Evolutionary conservation across 768 basidiomycete species (phyloP).

Genomic region (Gautieria morchelliformis): DNA sequence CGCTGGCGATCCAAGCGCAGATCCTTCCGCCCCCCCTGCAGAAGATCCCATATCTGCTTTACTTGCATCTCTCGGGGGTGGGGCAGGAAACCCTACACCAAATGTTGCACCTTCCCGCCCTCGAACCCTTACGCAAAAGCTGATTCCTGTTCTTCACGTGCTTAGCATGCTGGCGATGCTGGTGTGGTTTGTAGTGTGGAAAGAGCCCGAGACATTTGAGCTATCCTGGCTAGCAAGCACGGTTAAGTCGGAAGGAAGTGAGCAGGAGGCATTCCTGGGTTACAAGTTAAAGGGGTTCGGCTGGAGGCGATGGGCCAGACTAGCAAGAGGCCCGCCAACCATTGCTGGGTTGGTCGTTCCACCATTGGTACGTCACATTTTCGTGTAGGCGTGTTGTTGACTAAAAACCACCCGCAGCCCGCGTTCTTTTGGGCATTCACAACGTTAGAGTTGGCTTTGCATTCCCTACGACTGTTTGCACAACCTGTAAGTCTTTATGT

Average conservation of each 20-base stretch:
- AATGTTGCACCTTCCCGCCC: slow-evolving; percentile 28
- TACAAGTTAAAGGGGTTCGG: slow-evolving; percentile 21
- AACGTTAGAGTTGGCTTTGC: slow-evolving; percentile 59
- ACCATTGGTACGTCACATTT: slow-evolving; percentile 39
- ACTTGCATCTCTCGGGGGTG: slow-evolving; percentile 23
- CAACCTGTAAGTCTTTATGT: slow-evolving; percentile 39
- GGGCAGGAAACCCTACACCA: slow-evolving; percentile 18
- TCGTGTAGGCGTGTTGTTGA: not conserved
- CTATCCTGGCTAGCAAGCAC: not conserved
- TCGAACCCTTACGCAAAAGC: slow-evolving; percentile 42
- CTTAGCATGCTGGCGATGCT: slow-evolving; percentile 55
- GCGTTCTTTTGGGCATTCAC: slow-evolving; percentile 73
- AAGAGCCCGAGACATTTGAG: slow-evolving; percentile 41
- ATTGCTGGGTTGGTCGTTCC: slow-evolving; percentile 37
- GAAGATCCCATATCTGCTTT: slow-evolving; percentile 25
- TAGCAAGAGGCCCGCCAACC: slow-evolving; percentile 31
- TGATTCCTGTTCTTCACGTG: slow-evolving; percentile 59
- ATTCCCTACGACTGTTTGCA: slow-evolving; percentile 62
- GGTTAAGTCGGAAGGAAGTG: slow-evolving; percentile 14
- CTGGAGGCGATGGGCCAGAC: slow-evolving; percentile 58
- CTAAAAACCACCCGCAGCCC: slow-evolving; percentile 33
- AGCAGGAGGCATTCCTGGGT: slow-evolving; percentile 25
- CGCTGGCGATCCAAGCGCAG: not conserved
- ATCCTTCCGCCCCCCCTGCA: slow-evolving; percentile 1
- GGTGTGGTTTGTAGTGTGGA: slow-evolving; percentile 57